Conservation (phyloP, 768 basidiomycete genomes). For the Clavaria fumosa region DNA sequence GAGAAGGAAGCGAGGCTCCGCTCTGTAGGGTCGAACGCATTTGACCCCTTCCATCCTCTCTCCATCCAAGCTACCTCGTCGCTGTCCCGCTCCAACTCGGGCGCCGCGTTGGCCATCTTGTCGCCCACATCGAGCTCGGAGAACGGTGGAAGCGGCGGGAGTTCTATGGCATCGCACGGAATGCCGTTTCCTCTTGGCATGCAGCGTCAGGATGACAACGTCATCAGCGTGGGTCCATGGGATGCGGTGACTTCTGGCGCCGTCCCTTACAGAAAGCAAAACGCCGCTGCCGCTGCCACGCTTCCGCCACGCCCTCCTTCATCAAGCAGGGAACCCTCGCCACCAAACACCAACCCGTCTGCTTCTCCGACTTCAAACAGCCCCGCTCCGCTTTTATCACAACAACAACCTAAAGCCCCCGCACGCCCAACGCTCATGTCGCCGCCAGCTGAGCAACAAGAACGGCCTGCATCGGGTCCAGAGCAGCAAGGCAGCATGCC, state of each 20-base stretch:
- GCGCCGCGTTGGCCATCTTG: slow-evolving; percentile 11
- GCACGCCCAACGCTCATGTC: slow-evolving; percentile 8
- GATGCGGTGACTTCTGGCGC: slow-evolving; percentile 14
- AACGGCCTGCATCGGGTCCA: neutral
- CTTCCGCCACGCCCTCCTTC: slow-evolving; percentile 5
- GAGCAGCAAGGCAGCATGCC: slow-evolving; percentile 5
- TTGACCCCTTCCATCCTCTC: slow-evolving; percentile 68
- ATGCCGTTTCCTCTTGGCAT: slow-evolving; percentile 9
- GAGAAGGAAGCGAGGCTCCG: slow-evolving; percentile 36
- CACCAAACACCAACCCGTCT: slow-evolving; percentile 15
- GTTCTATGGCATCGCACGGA: slow-evolving; percentile 11
- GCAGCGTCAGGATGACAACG: slow-evolving; percentile 16
- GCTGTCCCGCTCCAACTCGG: slow-evolving; percentile 21
- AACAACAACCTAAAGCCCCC: slow-evolving; percentile 4
- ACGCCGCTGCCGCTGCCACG: neutral
- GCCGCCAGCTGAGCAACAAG: slow-evolving; percentile 7
- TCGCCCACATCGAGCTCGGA: slow-evolving; percentile 9
- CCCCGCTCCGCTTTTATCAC: neutral
- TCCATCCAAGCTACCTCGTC: slow-evolving; percentile 26
- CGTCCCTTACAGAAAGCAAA: neutral
- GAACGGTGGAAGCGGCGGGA: slow-evolving; percentile 7
- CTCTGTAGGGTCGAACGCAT: slow-evolving; percentile 32
- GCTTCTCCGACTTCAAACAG: slow-evolving; percentile 16
- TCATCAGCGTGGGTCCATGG: slow-evolving; percentile 26
- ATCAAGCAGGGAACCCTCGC: slow-evolving; percentile 3